A percentile compares a stretch with the other conserved stretches of the same genome.
Conservation (phyloP, 2,329 filamentous ascomycete genomes). For the Neurospora sp. region DNA sequence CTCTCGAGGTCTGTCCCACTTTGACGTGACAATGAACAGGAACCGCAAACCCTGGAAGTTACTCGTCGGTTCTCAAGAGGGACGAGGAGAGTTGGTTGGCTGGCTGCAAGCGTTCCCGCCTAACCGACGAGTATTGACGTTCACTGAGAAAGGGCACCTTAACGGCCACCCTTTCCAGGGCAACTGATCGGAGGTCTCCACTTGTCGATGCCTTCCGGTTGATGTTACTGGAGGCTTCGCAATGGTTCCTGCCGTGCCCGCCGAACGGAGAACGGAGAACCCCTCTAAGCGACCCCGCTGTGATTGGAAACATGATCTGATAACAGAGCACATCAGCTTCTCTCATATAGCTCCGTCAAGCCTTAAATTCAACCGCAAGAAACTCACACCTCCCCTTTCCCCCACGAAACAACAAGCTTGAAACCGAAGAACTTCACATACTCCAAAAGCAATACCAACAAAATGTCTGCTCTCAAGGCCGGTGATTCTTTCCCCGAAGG, state of each 20-base stretch:
- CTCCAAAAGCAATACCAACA: conserved; percentile 7
- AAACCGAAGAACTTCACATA: background rate
- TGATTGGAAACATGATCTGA: background rate
- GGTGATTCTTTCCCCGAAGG: conserved; percentile 77
- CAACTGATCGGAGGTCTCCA: background rate
- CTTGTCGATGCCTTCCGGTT: background rate
- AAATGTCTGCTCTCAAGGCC: conserved; percentile 56
- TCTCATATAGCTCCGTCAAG: background rate
- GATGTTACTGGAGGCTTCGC: background rate
- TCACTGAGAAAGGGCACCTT: background rate
- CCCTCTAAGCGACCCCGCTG: background rate
- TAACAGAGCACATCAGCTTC: background rate
- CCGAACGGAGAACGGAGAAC: background rate
- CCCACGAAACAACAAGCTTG: background rate
- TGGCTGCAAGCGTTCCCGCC: too few species aligned
- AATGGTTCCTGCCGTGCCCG: background rate
- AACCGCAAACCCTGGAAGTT: background rate
- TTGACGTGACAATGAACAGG: background rate
- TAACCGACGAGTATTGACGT: background rate
- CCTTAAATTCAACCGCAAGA: background rate
- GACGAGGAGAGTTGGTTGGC: too few species aligned
- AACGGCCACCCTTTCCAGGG: background rate
- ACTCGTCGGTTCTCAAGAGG: too few species aligned
- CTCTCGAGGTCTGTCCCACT: background rate
- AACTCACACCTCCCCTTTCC: background rate